phyloP scores from a whole-genome alignment of 164 flowering plant species.

The Annona cherimola region DNA sequence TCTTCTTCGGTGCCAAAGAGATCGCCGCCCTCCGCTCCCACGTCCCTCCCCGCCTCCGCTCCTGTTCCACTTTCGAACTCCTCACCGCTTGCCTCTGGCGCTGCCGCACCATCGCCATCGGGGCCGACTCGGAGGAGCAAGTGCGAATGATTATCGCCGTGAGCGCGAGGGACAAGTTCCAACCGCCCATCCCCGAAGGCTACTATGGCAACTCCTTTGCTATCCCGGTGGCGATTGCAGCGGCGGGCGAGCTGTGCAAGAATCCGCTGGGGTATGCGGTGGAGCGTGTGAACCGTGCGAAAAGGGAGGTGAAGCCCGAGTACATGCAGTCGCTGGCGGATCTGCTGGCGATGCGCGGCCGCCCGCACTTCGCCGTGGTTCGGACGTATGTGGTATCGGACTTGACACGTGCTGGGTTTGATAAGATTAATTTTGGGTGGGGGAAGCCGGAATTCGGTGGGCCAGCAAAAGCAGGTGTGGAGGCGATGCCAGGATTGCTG shows the following conservation, averaged over 20 bases:
- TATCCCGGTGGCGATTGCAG: constrained; percentile 10
- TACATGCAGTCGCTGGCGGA: constrained; percentile 27
- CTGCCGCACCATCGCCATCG: constrained; percentile 29
- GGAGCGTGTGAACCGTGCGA: constrained; percentile 19
- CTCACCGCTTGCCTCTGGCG: constrained; percentile 31
- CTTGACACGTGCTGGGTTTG: not conserved
- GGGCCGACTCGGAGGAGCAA: constrained; percentile 14
- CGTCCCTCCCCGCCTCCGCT: constrained; percentile 15
- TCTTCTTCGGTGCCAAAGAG: constrained; percentile 24
- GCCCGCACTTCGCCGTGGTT: constrained; percentile 24
- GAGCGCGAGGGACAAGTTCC: constrained; percentile 14
- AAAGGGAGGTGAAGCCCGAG: constrained; percentile 18
- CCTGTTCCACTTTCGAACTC: constrained; percentile 19
- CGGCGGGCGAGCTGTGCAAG: constrained; percentile 10
- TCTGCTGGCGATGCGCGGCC: constrained; percentile 21
- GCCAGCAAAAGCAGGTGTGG: constrained; percentile 2
- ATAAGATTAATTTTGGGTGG: constrained; percentile 5
- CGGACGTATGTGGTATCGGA: constrained; percentile 43
- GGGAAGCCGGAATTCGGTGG: constrained; percentile 12
- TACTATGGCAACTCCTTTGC: constrained; percentile 29
- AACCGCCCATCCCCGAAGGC: constrained; percentile 21
- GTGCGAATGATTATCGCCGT: constrained; percentile 15
- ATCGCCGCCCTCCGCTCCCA: constrained; percentile 9
- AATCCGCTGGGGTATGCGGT: constrained; percentile 21
- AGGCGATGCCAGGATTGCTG: not conserved